These are phyloP conservation scores for Sambucus nigra DNA, from an alignment of 129 eudicot genomes.

Conservation along the genomic window DNA sequence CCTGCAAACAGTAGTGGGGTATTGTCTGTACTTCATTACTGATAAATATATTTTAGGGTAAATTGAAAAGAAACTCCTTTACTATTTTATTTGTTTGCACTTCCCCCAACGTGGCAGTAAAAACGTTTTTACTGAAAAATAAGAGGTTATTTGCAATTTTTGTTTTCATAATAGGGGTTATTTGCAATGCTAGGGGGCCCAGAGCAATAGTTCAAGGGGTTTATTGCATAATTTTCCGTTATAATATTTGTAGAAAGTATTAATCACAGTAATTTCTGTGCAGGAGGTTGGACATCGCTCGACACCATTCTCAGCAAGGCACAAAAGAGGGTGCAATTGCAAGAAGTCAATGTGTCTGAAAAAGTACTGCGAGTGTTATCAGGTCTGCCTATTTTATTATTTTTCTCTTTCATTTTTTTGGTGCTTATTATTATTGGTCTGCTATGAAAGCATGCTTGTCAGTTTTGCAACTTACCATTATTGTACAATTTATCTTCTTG, in stretches of 20 bases:
- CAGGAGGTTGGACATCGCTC: slow-evolving; percentile 38
- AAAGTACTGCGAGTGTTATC: slow-evolving; percentile 80
- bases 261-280: slow-evolving; percentile 3
- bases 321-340: slow-evolving; percentile 83
- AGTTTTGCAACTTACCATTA: not conserved
- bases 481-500: slow-evolving; percentile 2
- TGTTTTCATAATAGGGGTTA: too few species aligned
- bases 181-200: too few species aligned
- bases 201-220: too few species aligned
- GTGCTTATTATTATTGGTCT: not conserved
- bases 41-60: not conserved
- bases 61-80: too few species aligned
- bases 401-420: not conserved
- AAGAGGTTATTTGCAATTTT: too few species aligned
- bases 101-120: too few species aligned
- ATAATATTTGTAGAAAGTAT: not conserved
- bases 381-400: slow-evolving; percentile 29
- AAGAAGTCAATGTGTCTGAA: slow-evolving; percentile 70
- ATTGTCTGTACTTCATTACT: slow-evolving; percentile 10
- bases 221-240: too few species aligned
- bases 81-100: too few species aligned
- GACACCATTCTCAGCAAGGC: slow-evolving; percentile 44
- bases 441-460: not conserved
- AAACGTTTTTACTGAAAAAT: too few species aligned
- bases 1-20: slow-evolving; percentile 35